Conservation (phyloP, 345 rosid species). For the Corchorus capsularis region DNA sequence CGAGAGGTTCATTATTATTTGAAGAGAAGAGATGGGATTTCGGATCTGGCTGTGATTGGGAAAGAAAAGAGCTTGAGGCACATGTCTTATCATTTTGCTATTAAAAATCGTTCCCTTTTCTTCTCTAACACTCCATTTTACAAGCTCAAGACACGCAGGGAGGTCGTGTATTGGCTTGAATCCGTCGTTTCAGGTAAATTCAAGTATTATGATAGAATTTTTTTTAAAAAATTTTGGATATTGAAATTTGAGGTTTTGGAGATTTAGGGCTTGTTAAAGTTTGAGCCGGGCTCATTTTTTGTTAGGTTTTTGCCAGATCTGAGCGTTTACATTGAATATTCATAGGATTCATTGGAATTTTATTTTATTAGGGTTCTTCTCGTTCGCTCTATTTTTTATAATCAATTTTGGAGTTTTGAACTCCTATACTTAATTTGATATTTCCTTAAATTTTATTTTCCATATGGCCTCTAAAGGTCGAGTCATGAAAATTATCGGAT, state of each 20-base stretch:
- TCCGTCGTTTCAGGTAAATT: slow-evolving; percentile 65
- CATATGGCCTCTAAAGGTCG: too few species aligned
- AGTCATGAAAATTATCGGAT: neutral
- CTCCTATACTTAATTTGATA: neutral
- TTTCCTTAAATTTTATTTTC: neutral
- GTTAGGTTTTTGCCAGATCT: slow-evolving; percentile 9
- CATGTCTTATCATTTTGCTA: slow-evolving; percentile 51
- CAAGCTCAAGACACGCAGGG: slow-evolving; percentile 55
- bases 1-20: slow-evolving; percentile 64
- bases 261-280: neutral
- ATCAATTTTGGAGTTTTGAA: neutral
- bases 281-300: neutral
- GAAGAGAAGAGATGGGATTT: slow-evolving; percentile 53
- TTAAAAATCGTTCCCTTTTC: slow-evolving; percentile 37
- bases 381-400: neutral
- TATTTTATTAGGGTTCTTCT: neutral
- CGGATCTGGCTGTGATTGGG: slow-evolving; percentile 75
- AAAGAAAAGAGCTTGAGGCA: slow-evolving; percentile 55
- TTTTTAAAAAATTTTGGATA: neutral
- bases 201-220: neutral
- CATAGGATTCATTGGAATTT: neutral
- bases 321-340: neutral
- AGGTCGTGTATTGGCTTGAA: slow-evolving; percentile 66
- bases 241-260: neutral
- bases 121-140: slow-evolving; percentile 18